Percentiles rank a stretch among this genome's conserved stretches.
These are phyloP conservation scores for Trichoderma guizhouense DNA, from an alignment of 2,329 filamentous ascomycete genomes.

Conservation along the genomic window DNA sequence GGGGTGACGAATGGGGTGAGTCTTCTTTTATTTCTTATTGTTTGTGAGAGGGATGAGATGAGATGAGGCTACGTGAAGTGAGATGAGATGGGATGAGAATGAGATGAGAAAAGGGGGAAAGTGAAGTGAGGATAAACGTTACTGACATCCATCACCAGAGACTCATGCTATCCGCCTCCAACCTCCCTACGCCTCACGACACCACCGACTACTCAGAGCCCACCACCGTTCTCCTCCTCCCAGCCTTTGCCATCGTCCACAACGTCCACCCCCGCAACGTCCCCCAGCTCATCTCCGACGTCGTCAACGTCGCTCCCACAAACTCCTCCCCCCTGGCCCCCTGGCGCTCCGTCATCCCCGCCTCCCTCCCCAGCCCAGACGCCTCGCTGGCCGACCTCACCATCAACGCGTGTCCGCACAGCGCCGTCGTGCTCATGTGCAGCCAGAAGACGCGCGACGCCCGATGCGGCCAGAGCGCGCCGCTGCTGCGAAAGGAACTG, in stretches of 20 bases:
- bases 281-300: constrained; percentile 65
- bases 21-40: constrained; percentile 19
- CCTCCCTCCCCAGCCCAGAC: constrained; percentile 30
- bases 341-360: constrained; percentile 34
- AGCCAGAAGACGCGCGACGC: constrained; percentile 93
- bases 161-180: constrained; percentile 87
- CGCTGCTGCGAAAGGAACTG: constrained; percentile 81
- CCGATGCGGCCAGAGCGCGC: constrained; percentile 90
- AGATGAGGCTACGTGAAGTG: neutral
- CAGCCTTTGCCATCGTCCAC: constrained; percentile 77
- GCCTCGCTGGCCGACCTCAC: constrained; percentile 30
- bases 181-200: constrained; percentile 77
- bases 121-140: neutral
- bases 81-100: neutral
- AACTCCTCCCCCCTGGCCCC: constrained; percentile 61
- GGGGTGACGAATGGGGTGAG: constrained; percentile 67
- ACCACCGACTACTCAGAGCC: constrained; percentile 61
- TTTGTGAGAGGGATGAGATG: neutral
- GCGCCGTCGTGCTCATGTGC: constrained; percentile 86
- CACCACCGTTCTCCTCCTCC: constrained; percentile 79
- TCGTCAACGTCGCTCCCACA: constrained; percentile 70
- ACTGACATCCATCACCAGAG: constrained; percentile 46
- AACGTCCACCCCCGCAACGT: constrained; percentile 76
- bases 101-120: neutral
- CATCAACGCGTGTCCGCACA: constrained; percentile 66